phyloP scores from a whole-genome alignment of 129 eudicot genomes.

The carrot (Daucus carota) region DNA sequence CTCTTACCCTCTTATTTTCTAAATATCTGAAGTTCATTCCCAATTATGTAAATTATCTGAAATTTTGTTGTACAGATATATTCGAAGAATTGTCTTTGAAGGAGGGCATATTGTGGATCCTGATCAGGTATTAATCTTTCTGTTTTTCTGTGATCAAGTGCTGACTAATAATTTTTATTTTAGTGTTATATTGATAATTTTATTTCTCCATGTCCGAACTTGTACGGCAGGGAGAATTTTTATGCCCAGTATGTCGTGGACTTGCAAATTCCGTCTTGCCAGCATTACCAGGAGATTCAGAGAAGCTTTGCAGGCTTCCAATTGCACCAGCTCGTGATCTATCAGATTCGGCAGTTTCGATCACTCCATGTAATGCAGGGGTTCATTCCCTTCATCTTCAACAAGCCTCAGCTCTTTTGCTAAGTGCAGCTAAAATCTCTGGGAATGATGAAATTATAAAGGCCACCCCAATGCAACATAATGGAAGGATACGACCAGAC shows the following conservation, averaged over 20 bases:
- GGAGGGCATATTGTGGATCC: constrained; percentile 98
- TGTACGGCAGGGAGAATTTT: constrained; percentile 72
- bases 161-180: constrained; percentile 2
- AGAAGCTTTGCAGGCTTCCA: constrained; percentile 23
- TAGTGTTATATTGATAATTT: background rate
- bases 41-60: background rate
- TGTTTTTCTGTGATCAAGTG: background rate
- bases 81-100: constrained; percentile 82
- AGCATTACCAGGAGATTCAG: constrained; percentile 36
- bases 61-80: constrained; percentile 35
- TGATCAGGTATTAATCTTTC: constrained; percentile 51
- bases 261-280: constrained; percentile 87
- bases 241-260: constrained; percentile 95
- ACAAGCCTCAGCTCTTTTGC: constrained; percentile 58
- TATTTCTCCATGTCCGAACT: background rate
- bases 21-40: background rate
- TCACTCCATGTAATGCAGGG: background rate
- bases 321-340: constrained; percentile 14
- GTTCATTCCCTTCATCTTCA: constrained; percentile 33
- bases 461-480: constrained; percentile 36
- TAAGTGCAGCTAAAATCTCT: constrained; percentile 58
- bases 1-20: background rate
- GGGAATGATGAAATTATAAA: constrained; percentile 38
- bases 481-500: constrained; percentile 34
- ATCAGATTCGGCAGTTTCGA: constrained; percentile 17